Evolutionary conservation across 129 eudicot genomes (phyloP), one percentile per base, ranked within the genome.

Genomic region (Artemisia annua): DNA sequence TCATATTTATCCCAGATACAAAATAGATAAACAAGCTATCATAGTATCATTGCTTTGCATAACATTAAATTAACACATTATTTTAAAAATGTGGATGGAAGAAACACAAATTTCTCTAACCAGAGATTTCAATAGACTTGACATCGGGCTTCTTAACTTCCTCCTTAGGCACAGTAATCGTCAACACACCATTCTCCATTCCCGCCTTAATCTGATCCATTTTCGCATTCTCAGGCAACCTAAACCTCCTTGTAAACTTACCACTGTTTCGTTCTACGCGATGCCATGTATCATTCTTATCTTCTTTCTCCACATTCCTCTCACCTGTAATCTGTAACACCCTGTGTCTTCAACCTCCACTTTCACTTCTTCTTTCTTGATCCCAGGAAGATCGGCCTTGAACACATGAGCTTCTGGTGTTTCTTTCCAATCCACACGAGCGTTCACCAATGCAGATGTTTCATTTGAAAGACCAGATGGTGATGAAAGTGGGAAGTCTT

Each of bases 281-380:
- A 26, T 72, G 76, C 57, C 58, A 75, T 3, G 8, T 76, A 24
- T 80, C 83, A 2, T 72, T 84, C 78, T 84, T 84, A 22, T 84
- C 88, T 70, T 84, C 88, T 54, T 80, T 78, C 72, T 84, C 85
- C 18, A 74, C 76, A 15, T 80, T 80, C 19, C 85, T 77, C 85
- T 84, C 81, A 3, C 85, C 85, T 51, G 75, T 80, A 22, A 84
- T 77, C 30, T 80, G 83, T 26, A 84, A 73, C 3, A 84, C 70
- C 44, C 30, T 75, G 1, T 69, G 16, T 83, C 87, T 67, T 80
- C 84, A 0, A 83, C 67, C 51, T 82, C 81, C 24, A 83, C 80
- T 32, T 72, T 79, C 13, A 75, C 83, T 43, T 80, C 83, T 71
- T 80, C 85, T 35, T 76, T 80, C 64, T 62, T 81, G 44, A 81